These are phyloP conservation scores for Dovyalis caffra DNA, from an alignment of 345 rosid species.

Conservation along the genomic window DNA sequence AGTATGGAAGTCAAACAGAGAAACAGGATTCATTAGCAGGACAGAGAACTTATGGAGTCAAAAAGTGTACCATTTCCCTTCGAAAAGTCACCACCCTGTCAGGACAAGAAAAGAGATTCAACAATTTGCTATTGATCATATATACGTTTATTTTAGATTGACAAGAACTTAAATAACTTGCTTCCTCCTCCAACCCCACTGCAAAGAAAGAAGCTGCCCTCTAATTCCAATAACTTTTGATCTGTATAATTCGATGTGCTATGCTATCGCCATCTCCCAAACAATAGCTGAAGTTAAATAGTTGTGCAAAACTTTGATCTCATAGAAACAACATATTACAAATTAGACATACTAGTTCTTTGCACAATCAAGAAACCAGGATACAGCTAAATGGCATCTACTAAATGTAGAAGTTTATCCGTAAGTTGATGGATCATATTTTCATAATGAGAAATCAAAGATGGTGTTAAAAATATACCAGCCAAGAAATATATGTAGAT, in stretches of 20 bases:
- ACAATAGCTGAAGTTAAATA: not conserved
- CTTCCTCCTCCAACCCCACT: not conserved
- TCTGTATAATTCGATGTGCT: not conserved
- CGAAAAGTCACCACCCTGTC: constrained; percentile 84
- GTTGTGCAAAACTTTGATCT: not conserved
- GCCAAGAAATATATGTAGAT: not conserved
- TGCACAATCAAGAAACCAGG: not conserved
- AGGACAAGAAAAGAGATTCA: constrained; percentile 17
- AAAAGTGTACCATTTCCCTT: constrained; percentile 80
- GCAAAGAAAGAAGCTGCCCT: not conserved
- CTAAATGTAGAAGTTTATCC: not conserved
- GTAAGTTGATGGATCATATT: not conserved
- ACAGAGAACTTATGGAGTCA: constrained; percentile 16
- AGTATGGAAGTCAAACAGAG: constrained; percentile 41
- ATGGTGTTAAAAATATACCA: not conserved
- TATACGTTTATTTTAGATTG: not conserved
- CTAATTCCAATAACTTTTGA: not conserved
- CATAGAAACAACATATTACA: not conserved
- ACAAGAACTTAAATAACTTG: constrained; percentile 1
- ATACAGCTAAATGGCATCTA: not conserved
- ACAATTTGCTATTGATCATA: not conserved
- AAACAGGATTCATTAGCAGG: constrained; percentile 27
- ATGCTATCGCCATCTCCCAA: not conserved
- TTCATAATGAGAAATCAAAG: not conserved
- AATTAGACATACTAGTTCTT: not conserved